Percentiles rank a stretch among this genome's conserved stretches.
These are phyloP conservation scores for Fraxinus americana DNA, from an alignment of 257 asterid species.

Conservation along the genomic window DNA sequence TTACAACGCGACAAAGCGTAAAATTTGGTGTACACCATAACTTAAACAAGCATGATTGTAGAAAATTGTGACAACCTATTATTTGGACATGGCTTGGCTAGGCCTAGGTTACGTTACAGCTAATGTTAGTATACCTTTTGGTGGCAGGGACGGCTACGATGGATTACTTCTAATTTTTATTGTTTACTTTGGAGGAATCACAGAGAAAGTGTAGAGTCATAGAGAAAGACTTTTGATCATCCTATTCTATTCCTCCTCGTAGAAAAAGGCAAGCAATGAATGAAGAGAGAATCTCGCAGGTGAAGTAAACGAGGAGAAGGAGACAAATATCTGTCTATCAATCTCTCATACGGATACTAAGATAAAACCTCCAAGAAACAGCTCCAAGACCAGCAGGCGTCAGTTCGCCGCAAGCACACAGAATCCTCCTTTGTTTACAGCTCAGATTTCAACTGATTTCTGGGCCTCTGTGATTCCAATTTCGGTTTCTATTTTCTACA, in stretches of 20 bases:
- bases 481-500: background rate
- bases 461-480: too few species aligned
- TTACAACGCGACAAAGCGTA: too few species aligned
- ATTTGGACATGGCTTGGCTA: too few species aligned
- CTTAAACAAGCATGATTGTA: too few species aligned
- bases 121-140: too few species aligned
- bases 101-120: too few species aligned
- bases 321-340: constrained; percentile 30
- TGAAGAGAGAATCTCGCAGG: constrained; percentile 56
- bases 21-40: too few species aligned
- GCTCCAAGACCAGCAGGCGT: background rate
- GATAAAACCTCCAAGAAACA: constrained; percentile 2
- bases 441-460: too few species aligned
- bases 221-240: constrained; percentile 7
- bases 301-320: constrained; percentile 39
- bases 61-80: too few species aligned
- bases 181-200: too few species aligned
- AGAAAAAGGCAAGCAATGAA: constrained; percentile 40
- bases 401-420: background rate
- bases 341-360: background rate
- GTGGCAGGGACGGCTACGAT: too few species aligned
- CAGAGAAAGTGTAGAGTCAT: background rate
- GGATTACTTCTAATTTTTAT: too few species aligned
- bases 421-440: constrained; percentile 10
- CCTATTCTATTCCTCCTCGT: background rate